Conservation (phyloP, 1,284 basidiomycete genomes). For the Sanghuangporus sanghuang region DNA sequence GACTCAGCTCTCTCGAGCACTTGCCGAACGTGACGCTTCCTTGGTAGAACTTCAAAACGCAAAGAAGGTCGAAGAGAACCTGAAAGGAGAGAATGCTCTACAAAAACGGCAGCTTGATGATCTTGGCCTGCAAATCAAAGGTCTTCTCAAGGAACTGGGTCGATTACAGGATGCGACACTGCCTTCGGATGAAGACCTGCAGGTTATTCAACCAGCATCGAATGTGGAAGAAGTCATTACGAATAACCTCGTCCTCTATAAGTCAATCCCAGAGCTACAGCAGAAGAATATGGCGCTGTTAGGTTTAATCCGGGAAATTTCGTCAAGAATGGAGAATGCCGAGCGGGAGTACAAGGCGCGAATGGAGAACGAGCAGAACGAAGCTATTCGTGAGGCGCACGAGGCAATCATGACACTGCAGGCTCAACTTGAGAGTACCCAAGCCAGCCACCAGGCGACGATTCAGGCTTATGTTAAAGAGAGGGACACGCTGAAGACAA, state of each 20-base stretch:
- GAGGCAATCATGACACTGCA: slow-evolving; percentile 80
- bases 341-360: slow-evolving; percentile 64
- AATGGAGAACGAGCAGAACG: slow-evolving; percentile 68
- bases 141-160: slow-evolving; percentile 74
- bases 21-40: slow-evolving; percentile 62
- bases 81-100: slow-evolving; percentile 57
- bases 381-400: slow-evolving; percentile 83
- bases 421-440: slow-evolving; percentile 66
- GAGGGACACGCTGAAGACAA: slow-evolving; percentile 77
- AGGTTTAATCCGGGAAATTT: slow-evolving; percentile 77
- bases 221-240: slow-evolving; percentile 80
- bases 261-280: slow-evolving; percentile 75
- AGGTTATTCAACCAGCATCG: slow-evolving; percentile 44
- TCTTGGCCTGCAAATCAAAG: slow-evolving; percentile 81
- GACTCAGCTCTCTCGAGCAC: slow-evolving; percentile 66
- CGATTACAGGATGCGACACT: slow-evolving; percentile 80
- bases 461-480: slow-evolving; percentile 83
- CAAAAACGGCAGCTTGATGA: slow-evolving; percentile 81
- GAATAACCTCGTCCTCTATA: slow-evolving; percentile 87
- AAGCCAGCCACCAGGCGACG: slow-evolving; percentile 61
- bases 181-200: slow-evolving; percentile 67
- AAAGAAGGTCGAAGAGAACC: slow-evolving; percentile 52
- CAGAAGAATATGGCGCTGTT: slow-evolving; percentile 89
- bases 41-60: slow-evolving; percentile 47
- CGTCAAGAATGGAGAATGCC: slow-evolving; percentile 71